A percentile compares a stretch with the other conserved stretches of the same genome.
phyloP scores from a whole-genome alignment of 1,284 basidiomycete species.

The Tilletia walkeri region DNA sequence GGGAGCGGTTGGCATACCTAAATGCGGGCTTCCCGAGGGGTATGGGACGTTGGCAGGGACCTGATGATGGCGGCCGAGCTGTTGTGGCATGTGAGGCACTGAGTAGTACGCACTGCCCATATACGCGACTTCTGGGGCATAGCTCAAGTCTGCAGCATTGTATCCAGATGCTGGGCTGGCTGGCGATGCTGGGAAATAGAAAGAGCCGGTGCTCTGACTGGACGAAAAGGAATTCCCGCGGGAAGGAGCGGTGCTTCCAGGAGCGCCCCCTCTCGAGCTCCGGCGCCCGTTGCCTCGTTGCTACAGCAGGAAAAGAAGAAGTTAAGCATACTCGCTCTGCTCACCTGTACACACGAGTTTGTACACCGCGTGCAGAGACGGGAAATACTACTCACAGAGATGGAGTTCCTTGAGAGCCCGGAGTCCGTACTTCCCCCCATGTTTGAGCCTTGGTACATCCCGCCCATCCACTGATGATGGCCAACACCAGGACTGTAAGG shows the following conservation, averaged over 20 bases:
- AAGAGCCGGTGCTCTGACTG: conserved; percentile 7
- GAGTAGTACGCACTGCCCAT: conserved; percentile 11
- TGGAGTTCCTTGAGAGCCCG: no score
- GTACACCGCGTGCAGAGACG: no score
- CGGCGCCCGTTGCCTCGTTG: conserved; percentile 7
- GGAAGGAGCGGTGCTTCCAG: not conserved
- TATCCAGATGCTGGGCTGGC: not conserved
- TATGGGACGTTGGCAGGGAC: not conserved
- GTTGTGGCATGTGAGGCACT: not conserved
- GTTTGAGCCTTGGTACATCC: no score
- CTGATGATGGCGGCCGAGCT: not conserved
- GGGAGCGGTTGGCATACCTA: not conserved
- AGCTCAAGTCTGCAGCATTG: not conserved
- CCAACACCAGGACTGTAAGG: not conserved
- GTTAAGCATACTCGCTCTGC: not conserved
- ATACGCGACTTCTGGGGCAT: conserved; percentile 4
- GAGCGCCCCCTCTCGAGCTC: not conserved
- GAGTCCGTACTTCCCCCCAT: no score
- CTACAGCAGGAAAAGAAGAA: not conserved
- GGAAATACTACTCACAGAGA: no score
- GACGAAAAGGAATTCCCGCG: conserved; percentile 6
- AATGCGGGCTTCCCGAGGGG: not conserved
- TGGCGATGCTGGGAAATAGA: conserved; percentile 10
- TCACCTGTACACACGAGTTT: no score
- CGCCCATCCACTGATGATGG: not conserved